Conservation (phyloP, 2,329 filamentous ascomycete species). For the Aspergillus melleus region DNA sequence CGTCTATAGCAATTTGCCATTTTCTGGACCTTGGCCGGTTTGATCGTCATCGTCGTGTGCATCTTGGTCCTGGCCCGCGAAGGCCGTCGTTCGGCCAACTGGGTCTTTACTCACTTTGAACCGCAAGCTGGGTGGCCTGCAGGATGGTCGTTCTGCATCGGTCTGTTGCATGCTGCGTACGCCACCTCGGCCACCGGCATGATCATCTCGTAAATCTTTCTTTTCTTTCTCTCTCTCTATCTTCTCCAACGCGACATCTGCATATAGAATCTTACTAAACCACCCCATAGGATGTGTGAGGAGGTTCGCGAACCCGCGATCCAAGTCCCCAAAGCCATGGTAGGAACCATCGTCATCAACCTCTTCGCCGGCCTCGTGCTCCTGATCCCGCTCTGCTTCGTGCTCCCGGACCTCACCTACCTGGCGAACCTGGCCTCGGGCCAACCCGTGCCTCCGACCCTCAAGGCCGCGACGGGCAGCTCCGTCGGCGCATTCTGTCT, state of each 20-base stretch:
- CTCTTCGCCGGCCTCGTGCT: constrained; percentile 65
- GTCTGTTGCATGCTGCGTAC: constrained; percentile 65
- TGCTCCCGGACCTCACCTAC: constrained; percentile 64
- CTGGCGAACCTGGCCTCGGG: constrained; percentile 66
- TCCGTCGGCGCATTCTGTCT: constrained; percentile 70
- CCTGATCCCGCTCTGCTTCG: constrained; percentile 71
- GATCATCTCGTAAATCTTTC: constrained; percentile 67
- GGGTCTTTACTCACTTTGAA: constrained; percentile 58
- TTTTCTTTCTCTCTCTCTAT: background rate
- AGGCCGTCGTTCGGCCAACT: constrained; percentile 61
- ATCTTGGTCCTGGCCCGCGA: constrained; percentile 68
- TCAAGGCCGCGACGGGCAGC: constrained; percentile 71
- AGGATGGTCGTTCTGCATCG: constrained; percentile 71
- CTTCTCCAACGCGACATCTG: background rate
- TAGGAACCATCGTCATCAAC: constrained; percentile 64
- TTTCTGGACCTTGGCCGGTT: constrained; percentile 65
- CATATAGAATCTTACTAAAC: constrained; percentile 9
- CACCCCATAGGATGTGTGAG: constrained; percentile 58
- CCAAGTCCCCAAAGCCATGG: constrained; percentile 69
- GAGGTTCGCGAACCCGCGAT: constrained; percentile 64
- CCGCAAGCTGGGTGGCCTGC: constrained; percentile 67
- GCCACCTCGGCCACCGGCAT: constrained; percentile 72
- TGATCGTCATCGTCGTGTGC: constrained; percentile 65
- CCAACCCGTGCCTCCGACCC: constrained; percentile 72
- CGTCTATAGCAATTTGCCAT: constrained; percentile 72